Evolutionary conservation across 1,284 basidiomycete species (phyloP).

Genomic region (Marasmius fiardii): DNA sequence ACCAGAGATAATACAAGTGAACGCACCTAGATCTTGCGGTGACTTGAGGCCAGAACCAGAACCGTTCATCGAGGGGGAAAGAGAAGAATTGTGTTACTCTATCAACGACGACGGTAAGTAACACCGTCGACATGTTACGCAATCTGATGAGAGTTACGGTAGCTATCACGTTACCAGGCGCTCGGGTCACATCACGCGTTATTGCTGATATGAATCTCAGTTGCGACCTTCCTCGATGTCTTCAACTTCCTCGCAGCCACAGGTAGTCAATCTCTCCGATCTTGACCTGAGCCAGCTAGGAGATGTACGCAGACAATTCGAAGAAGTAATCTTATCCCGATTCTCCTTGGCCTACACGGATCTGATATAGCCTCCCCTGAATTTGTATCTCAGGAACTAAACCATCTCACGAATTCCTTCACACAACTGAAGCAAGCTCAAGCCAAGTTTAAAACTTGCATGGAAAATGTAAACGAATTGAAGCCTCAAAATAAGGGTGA

Average conservation of each 20-base stretch:
- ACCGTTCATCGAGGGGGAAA: slow-evolving; percentile 6
- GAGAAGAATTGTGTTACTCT: too few relatives aligned
- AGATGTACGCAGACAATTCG: slow-evolving; percentile 85
- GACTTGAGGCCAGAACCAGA: background rate
- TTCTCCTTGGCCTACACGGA: background rate
- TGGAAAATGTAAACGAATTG: slow-evolving; percentile 80
- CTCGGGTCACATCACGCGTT: slow-evolving; percentile 15
- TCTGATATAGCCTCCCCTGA: slow-evolving; percentile 7
- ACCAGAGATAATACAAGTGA: background rate
- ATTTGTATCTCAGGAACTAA: slow-evolving; percentile 69
- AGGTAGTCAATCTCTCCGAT: slow-evolving; percentile 77
- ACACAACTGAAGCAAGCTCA: slow-evolving; percentile 92
- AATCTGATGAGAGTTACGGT: too few relatives aligned
- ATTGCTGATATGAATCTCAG: slow-evolving; percentile 17
- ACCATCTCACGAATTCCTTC: slow-evolving; percentile 90
- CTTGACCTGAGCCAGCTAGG: slow-evolving; percentile 80
- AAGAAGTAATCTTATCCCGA: slow-evolving; percentile 56
- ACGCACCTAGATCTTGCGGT: slow-evolving; percentile 32
- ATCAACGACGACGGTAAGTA: too few relatives aligned
- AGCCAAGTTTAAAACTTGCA: slow-evolving; percentile 86
- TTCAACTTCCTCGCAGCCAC: slow-evolving; percentile 35
- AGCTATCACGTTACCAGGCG: too few relatives aligned
- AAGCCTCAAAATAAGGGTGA: slow-evolving; percentile 72
- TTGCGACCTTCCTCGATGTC: slow-evolving; percentile 21
- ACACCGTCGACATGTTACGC: too few relatives aligned